These are phyloP conservation scores for Diaporthe sp. DNA, from an alignment of 2,329 filamentous ascomycete species.

Conservation along the genomic window DNA sequence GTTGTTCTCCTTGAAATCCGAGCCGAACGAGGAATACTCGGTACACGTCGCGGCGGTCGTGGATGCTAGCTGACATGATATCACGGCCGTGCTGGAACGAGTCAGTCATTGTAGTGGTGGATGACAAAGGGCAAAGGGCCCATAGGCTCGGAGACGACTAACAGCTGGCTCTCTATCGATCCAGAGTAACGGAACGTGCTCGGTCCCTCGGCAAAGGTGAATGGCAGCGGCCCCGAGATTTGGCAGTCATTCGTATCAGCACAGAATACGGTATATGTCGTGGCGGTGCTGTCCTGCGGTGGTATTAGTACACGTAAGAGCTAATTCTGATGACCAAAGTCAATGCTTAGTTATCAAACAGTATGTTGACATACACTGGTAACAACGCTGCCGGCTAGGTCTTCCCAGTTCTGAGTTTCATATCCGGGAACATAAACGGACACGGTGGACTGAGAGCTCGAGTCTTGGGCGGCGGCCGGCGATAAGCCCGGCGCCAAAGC, in stretches of 20 bases:
- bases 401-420: constrained; percentile 57
- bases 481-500: constrained; percentile 35
- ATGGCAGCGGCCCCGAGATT: constrained; percentile 62
- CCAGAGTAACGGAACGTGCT: constrained; percentile 52
- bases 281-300: constrained; percentile 55
- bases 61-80: constrained; percentile 59
- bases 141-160: background rate
- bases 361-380: constrained; percentile 53
- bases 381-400: constrained; percentile 62
- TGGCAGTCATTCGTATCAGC: constrained; percentile 58
- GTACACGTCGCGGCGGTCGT: constrained; percentile 63
- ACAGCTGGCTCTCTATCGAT: constrained; percentile 32
- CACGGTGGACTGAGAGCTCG: constrained; percentile 54
- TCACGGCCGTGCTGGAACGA: constrained; percentile 56
- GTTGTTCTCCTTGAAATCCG: constrained; percentile 55
- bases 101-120: background rate
- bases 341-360: constrained; percentile 43
- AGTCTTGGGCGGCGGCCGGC: constrained; percentile 44
- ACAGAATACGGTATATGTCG: constrained; percentile 66
- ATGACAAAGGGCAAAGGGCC: constrained; percentile 12
- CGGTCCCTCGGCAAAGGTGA: constrained; percentile 62
- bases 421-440: constrained; percentile 63
- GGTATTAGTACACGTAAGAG: constrained; percentile 14
- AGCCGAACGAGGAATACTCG: constrained; percentile 61
- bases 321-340: background rate